Base-by-base conservation (phyloP, 2,329 filamentous ascomycete species). In the Beauveria pseudobassiana region DNA sequence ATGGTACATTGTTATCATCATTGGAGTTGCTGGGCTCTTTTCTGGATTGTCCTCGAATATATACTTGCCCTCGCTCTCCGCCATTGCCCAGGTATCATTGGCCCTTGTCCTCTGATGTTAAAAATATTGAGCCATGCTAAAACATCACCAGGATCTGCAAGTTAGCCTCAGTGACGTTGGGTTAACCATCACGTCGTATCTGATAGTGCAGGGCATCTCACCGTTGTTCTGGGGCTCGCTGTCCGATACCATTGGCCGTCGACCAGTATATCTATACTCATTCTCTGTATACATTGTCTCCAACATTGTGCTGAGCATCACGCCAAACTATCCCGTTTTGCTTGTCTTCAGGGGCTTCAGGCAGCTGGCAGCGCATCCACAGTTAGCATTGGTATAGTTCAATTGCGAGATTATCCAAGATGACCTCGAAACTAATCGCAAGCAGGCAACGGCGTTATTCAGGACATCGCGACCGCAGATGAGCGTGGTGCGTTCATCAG, bases 41-140 rank as follows among this genome's bases (percentile, higher is more conserved):
- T 82, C 80, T 3, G 81, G 81, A 1, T 65, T 80, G 14, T 79
- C 80, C 3, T 77, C 76, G 38, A 81, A 78, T 63, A 82, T 84
- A 56, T 83, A 82, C 69, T 75, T 80, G 55, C 78, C 80, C 1
- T 74, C 77, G 0, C 64, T 81, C 5, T 71, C 74, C 50, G 64
- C 69, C 3, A 73, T 80, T 18, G 69, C 75, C 8, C 62, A 67
- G 57, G 74, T 73, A 54, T 9, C 5, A 4, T 28, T 20, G 8
- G 43, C n/a, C 43, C n/a, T n/a, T n/a, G 43, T n/a, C 7, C 18
- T 20, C 64, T 42, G 64, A 46, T 16, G 9, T 5, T 5, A 22
- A 3, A 10, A 30, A 2, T 22, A 4, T 22, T 9, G 16, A 45
- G 42, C n/a, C 42, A 9, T 20, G 49, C 50, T 53, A 30, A 18